phyloP scores from a whole-genome alignment of 2,329 filamentous ascomycete species.

The Fusarium tuaranense region DNA sequence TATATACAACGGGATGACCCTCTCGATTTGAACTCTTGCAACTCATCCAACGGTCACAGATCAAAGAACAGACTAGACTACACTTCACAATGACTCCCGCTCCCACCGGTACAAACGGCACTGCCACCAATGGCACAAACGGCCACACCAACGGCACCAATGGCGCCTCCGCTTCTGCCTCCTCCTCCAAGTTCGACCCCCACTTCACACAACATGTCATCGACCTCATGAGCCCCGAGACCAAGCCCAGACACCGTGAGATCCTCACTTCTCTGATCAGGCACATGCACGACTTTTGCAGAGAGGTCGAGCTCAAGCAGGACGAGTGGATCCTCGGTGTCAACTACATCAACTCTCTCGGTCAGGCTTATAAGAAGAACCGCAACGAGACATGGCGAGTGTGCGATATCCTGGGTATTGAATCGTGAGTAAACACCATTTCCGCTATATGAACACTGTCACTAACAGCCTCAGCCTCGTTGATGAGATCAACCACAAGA shows the following conservation, averaged over 20 bases:
- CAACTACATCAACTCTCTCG: conserved; percentile 79
- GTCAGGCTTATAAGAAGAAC: conserved; percentile 74
- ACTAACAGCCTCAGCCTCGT: conserved; percentile 20
- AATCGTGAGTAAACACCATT: conserved; percentile 65
- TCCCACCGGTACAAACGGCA: conserved; percentile 34
- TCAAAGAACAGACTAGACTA: background rate
- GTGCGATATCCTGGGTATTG: conserved; percentile 79
- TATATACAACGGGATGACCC: background rate
- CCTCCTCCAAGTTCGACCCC: conserved; percentile 71
- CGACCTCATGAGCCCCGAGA: conserved; percentile 78
- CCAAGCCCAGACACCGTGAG: conserved; percentile 71
- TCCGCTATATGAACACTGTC: background rate
- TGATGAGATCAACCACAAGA: conserved; percentile 71
- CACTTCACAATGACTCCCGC: conserved; percentile 29
- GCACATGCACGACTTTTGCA: conserved; percentile 83
- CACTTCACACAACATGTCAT: conserved; percentile 81
- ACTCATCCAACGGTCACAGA: background rate
- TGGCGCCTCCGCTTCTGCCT: background rate
- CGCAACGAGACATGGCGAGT: conserved; percentile 81
- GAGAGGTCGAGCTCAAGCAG: conserved; percentile 80
- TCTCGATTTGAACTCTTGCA: background rate
- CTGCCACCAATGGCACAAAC: conserved; percentile 22
- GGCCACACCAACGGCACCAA: conserved; percentile 11
- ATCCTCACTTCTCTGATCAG: conserved; percentile 73
- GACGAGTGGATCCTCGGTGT: conserved; percentile 84